Base-by-base conservation (phyloP, 2,329 filamentous ascomycete species). In the Talaromyces piceae region DNA sequence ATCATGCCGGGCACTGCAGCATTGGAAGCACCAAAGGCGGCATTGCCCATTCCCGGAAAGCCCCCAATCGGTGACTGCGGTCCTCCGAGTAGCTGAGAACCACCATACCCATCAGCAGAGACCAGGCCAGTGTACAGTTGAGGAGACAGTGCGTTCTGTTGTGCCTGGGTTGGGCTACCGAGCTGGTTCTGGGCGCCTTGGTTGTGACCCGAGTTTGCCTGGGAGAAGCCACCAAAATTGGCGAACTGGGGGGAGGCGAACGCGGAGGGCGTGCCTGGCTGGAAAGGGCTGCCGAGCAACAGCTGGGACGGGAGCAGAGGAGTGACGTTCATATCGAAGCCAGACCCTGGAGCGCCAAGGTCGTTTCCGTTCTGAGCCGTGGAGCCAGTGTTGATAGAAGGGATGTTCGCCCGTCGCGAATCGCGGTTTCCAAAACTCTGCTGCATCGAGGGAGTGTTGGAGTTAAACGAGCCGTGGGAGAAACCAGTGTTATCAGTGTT, bases 261-360 rank as follows among this genome's bases (percentile, higher is more conserved):
- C 31, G 88, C 85, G 28, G 86, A 88, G 3, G 91, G 91, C 4
- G 88, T 95, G 39, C 91, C 93, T 12, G 93, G 90, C 73, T 97
- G 93, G 73, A 97, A 97, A 16, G 93, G 93, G 70, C 90, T 96
- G 45, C 93, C 93, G 47, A 97, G 85, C 23, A 98, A 82, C 61
- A 98, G 78, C 72, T 96, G 89, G 28, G 91, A 97, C 30, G 93
- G 93, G 31, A 98, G 82, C 58, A 98, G 80, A 58, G 93, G 91
- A 9, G 93, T 96, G 72, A 96, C 97, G 73, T 97, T 93, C 91
- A 97, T 96, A 66, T 97, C 93, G 66, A 90, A 95, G 41, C 81
- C 89, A 46, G 89, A 91, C 41, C 87, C 90, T 13, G 93, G 91
- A 22, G 87, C 91, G 59, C 86, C 78, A 81, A 95, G 82, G 58